Evolutionary conservation across 2,329 filamentous ascomycete genomes (phyloP).

Genomic region (Bipolaris bicolor): DNA sequence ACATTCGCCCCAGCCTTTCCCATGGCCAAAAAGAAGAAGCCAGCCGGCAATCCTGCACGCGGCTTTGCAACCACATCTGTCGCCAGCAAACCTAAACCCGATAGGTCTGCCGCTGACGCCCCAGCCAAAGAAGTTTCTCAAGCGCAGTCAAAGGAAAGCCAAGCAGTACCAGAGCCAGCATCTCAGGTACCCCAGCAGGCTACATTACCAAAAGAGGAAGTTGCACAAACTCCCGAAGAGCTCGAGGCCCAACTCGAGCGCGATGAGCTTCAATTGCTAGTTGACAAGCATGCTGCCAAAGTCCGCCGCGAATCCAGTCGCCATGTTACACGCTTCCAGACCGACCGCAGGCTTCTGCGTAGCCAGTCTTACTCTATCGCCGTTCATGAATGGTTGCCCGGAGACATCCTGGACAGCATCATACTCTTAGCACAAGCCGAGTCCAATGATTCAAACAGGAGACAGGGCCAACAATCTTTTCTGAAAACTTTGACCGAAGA

Average conservation of each 20-base stretch:
- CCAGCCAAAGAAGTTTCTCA: constrained; percentile 14
- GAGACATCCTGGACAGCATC: constrained; percentile 78
- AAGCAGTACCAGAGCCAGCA: constrained; percentile 12
- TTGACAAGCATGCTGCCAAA: constrained; percentile 83
- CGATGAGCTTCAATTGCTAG: constrained; percentile 83
- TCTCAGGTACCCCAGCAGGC: constrained; percentile 6
- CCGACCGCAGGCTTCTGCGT: constrained; percentile 81
- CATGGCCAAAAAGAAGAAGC: constrained; percentile 96
- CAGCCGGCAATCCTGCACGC: constrained; percentile 81
- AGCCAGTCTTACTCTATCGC: constrained; percentile 76
- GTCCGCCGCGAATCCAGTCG: constrained; percentile 78
- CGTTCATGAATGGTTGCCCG: constrained; percentile 78
- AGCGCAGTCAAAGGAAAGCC: constrained; percentile 22
- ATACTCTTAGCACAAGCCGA: constrained; percentile 75
- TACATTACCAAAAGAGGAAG: constrained; percentile 37
- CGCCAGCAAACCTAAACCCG: constrained; percentile 75
- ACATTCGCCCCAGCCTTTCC: constrained; percentile 5
- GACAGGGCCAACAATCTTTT: constrained; percentile 46
- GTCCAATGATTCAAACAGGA: constrained; percentile 58
- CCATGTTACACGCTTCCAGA: constrained; percentile 78
- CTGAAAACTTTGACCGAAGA: constrained; percentile 68
- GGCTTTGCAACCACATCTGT: constrained; percentile 94
- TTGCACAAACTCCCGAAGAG: constrained; percentile 76
- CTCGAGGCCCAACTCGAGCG: constrained; percentile 88
- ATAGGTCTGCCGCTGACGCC: constrained; percentile 31